Evolutionary conservation across 2,329 filamentous ascomycete genomes (phyloP).

Genomic region (Podosphaera fusca): DNA sequence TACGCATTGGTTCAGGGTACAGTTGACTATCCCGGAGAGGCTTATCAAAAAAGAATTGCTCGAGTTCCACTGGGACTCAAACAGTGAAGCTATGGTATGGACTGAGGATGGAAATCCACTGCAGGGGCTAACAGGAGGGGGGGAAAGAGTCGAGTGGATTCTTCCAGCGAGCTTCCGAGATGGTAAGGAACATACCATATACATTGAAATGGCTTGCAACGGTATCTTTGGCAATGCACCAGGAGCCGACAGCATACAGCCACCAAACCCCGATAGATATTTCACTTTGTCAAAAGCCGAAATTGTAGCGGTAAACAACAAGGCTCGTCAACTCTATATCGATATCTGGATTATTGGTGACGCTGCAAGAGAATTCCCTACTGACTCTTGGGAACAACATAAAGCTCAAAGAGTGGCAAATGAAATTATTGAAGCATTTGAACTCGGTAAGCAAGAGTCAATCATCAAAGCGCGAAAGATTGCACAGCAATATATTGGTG

Average conservation of each 20-base stretch:
- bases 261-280: slow-evolving; percentile 64
- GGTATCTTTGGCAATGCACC: slow-evolving; percentile 91
- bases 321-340: slow-evolving; percentile 61
- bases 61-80: slow-evolving; percentile 92
- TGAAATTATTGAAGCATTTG: slow-evolving; percentile 73
- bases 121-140: slow-evolving; percentile 76
- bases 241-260: slow-evolving; percentile 67
- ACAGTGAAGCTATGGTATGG: slow-evolving; percentile 91
- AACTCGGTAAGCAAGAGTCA: slow-evolving; percentile 54
- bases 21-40: slow-evolving; percentile 51
- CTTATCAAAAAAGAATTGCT: slow-evolving; percentile 56
- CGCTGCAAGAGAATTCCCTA: slow-evolving; percentile 74
- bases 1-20: slow-evolving; percentile 88
- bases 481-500: slow-evolving; percentile 60
- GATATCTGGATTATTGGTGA: slow-evolving; percentile 95
- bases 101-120: slow-evolving; percentile 70
- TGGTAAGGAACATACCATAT: slow-evolving; percentile 70
- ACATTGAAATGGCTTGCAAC: slow-evolving; percentile 97
- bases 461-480: slow-evolving; percentile 64
- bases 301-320: slow-evolving; percentile 71
- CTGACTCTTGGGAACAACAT: slow-evolving; percentile 73
- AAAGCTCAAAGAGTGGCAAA: slow-evolving; percentile 66
- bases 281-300: slow-evolving; percentile 57
- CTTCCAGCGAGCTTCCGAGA: slow-evolving; percentile 62
- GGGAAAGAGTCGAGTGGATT: slow-evolving; percentile 79